Evolutionary conservation across 2,329 filamentous ascomycete species (phyloP).

Genomic region (Fusarium drepaniforme): DNA sequence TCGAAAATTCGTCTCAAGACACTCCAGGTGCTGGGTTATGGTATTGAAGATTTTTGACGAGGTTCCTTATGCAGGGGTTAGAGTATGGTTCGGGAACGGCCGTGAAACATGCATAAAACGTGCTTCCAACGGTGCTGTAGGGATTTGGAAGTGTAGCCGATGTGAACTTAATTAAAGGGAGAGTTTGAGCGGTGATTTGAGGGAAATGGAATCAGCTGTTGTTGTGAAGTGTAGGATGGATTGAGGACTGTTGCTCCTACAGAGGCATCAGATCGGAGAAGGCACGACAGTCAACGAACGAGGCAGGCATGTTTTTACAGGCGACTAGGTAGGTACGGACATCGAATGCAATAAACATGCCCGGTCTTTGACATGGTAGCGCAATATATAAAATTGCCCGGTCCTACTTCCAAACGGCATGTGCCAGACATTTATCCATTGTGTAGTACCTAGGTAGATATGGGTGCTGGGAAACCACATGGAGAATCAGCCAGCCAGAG

Average conservation of each 20-base stretch:
- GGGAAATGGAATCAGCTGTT: not conserved
- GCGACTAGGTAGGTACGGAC: not conserved
- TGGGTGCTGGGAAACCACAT: no score
- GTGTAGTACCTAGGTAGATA: not conserved
- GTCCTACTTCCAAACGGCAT: not conserved
- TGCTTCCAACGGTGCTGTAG: not conserved
- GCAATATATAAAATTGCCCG: not conserved
- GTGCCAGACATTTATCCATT: not conserved
- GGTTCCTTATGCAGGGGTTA: not conserved
- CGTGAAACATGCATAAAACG: constrained; percentile 1
- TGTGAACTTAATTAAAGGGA: not conserved
- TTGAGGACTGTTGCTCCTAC: not conserved
- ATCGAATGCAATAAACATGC: not conserved
- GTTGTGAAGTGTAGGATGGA: not conserved
- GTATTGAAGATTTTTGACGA: not conserved
- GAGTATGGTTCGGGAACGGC: not conserved
- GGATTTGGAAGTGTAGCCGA: not conserved
- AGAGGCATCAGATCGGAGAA: not conserved
- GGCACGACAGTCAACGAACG: not conserved
- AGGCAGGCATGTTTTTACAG: not conserved
- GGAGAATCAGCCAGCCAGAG: not conserved
- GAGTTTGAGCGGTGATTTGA: not conserved
- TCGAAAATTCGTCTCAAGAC: not conserved
- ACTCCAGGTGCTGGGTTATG: not conserved
- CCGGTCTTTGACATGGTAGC: not conserved